phyloP scores from a whole-genome alignment of 2,329 filamentous ascomycete species.

The Cercospora brassicicola region DNA sequence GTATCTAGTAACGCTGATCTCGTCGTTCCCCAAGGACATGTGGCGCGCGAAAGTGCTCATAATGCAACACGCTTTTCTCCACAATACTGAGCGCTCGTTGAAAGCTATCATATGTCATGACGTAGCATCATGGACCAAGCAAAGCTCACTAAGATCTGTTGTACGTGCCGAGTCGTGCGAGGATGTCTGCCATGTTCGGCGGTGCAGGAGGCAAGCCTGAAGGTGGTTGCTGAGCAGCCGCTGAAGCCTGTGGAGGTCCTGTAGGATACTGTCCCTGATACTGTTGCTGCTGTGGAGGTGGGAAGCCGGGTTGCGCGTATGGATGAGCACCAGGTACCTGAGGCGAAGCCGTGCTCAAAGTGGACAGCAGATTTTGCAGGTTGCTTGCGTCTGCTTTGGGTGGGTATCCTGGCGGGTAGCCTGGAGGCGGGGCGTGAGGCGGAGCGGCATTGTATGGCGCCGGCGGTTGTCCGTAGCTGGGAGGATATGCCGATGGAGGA shows the following conservation, averaged over 20 bases:
- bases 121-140: not conserved
- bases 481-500: conserved; percentile 23
- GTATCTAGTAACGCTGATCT: not conserved
- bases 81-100: not conserved
- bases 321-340: conserved; percentile 18
- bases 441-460: conserved; percentile 38
- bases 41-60: not conserved
- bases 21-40: not conserved
- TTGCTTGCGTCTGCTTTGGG: conserved; percentile 65
- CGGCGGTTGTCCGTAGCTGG: conserved; percentile 28
- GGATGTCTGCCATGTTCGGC: conserved; percentile 70
- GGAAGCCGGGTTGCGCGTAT: conserved; percentile 23
- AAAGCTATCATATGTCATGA: not conserved
- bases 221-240: conserved; percentile 28
- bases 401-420: conserved; percentile 45
- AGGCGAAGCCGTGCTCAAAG: conserved; percentile 49
- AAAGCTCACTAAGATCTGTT: not conserved
- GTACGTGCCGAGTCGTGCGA: conserved; percentile 65
- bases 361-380: conserved; percentile 68
- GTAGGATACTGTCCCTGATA: conserved; percentile 30
- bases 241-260: conserved; percentile 24
- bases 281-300: conserved; percentile 18
- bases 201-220: conserved; percentile 54
- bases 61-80: not conserved
- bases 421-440: conserved; percentile 36